A percentile compares a stretch with the other conserved stretches of the same genome.
These are phyloP conservation scores for Xanthoparmelia taractica DNA, from an alignment of 495 filamentous ascomycete species.

Conservation along the genomic window DNA sequence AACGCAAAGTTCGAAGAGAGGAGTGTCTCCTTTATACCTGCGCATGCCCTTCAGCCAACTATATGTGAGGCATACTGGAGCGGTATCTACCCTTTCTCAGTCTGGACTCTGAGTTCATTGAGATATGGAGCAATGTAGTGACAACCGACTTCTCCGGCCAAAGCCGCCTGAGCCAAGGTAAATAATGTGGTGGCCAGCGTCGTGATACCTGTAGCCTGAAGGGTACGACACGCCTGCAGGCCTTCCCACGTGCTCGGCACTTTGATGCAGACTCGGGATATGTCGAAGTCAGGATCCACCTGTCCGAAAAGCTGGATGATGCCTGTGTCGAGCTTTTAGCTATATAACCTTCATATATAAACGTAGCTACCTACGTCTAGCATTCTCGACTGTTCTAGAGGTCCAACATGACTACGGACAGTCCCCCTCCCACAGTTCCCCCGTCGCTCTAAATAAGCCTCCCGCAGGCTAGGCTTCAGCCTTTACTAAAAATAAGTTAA, in stretches of 20 bases:
- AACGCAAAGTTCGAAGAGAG: not conserved
- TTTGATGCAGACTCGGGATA: not conserved
- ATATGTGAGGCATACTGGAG: no score
- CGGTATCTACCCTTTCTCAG: not conserved
- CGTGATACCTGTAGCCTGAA: not conserved
- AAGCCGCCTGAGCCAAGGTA: not conserved
- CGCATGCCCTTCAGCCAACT: not conserved
- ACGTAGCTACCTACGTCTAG: not conserved
- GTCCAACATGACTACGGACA: no score
- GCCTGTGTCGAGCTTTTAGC: not conserved
- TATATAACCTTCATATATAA: no score
- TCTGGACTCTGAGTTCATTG: not conserved
- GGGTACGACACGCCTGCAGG: constrained; percentile 1
- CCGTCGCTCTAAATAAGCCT: no score
- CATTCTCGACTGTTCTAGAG: not conserved
- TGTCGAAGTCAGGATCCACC: not conserved
- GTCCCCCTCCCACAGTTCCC: no score
- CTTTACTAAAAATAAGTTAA: no score
- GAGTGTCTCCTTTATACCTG: not conserved
- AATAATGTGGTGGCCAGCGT: constrained; percentile 3
- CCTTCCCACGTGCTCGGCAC: constrained; percentile 6
- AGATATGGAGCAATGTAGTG: not conserved
- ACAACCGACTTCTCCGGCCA: not conserved
- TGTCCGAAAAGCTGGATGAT: not conserved
- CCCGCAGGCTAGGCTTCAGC: no score